These are phyloP conservation scores for Chlorella sorokiniana DNA, from an alignment of 139 green algal genomes.

Conservation along the genomic window DNA sequence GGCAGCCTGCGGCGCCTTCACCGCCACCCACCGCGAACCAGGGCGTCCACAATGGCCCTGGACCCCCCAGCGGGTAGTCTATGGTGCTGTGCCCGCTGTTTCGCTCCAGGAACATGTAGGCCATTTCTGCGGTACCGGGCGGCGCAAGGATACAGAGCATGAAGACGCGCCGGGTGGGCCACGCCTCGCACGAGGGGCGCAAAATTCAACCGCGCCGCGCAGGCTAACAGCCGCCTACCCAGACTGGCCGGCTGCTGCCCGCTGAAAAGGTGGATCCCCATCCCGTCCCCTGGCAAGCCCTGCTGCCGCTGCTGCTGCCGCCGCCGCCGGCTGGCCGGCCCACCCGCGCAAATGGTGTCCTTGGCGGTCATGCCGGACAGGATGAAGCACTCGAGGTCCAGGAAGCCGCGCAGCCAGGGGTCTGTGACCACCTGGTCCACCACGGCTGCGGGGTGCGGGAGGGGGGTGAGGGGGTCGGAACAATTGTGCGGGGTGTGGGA, in stretches of 20 bases:
- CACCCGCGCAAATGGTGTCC: constrained; percentile 65
- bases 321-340: no score
- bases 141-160: neutral
- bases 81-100: constrained; percentile 59
- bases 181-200: neutral
- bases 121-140: constrained; percentile 68
- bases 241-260: no score
- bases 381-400: constrained; percentile 97
- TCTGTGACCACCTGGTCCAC: constrained; percentile 68
- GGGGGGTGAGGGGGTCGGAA: neutral
- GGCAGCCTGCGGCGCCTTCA: no score
- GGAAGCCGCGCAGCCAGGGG: constrained; percentile 90
- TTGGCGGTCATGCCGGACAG: constrained; percentile 89
- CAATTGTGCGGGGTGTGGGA: neutral
- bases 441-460: constrained; percentile 28
- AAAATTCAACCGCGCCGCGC: no score
- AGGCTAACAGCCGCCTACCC: no score
- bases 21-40: constrained; percentile 84
- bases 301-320: no score
- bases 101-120: constrained; percentile 88
- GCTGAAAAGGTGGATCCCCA: no score
- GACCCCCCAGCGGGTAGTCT: constrained; percentile 92
- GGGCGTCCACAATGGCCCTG: constrained; percentile 85
- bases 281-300: no score
- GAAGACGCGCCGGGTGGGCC: neutral